A percentile compares a stretch with the other conserved stretches of the same genome.
phyloP scores from a whole-genome alignment of 257 asterid species.

The Hygrophila difformis region DNA sequence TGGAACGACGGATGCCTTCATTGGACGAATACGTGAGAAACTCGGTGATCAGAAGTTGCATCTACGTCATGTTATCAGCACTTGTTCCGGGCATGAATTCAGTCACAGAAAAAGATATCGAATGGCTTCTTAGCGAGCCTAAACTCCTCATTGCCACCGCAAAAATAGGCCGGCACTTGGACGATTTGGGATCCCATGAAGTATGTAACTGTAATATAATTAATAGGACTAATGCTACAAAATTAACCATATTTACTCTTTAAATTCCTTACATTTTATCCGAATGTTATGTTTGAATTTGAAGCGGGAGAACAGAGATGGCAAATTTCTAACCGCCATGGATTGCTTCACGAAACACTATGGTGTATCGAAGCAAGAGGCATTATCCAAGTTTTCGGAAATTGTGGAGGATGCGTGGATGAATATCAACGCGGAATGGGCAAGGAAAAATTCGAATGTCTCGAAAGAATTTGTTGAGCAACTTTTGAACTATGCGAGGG shows the following conservation, averaged over 20 bases:
- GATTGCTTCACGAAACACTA: constrained; percentile 27
- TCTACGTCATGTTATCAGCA: constrained; percentile 1
- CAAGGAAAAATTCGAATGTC: too few species aligned
- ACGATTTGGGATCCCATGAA: constrained; percentile 16
- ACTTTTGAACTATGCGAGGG: constrained; percentile 10
- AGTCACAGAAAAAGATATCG: constrained; percentile 6
- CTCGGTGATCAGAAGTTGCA: constrained; percentile 14
- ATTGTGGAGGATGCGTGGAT: constrained; percentile 20
- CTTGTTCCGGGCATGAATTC: constrained; percentile 17
- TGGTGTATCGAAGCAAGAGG: constrained; percentile 18
- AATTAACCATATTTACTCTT: too few species aligned
- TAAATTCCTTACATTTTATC: too few species aligned
- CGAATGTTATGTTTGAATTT: not conserved
- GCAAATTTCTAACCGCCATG: constrained; percentile 7
- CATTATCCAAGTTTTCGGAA: too few species aligned
- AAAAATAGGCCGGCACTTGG: constrained; percentile 5
- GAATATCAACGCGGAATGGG: constrained; percentile 15
- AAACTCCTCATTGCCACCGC: constrained; percentile 13
- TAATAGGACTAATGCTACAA: too few species aligned
- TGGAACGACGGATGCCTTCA: constrained; percentile 16
- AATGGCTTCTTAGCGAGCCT: constrained; percentile 21
- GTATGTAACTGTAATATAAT: too few species aligned
- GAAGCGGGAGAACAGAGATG: constrained; percentile 19
- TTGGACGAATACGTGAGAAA: constrained; percentile 20
- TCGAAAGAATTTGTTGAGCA: constrained; percentile 10